Evolutionary conservation across 1,284 basidiomycete genomes (phyloP), one percentile per base, ranked within the genome.

Genomic region (Rhodotorula sp.): DNA sequence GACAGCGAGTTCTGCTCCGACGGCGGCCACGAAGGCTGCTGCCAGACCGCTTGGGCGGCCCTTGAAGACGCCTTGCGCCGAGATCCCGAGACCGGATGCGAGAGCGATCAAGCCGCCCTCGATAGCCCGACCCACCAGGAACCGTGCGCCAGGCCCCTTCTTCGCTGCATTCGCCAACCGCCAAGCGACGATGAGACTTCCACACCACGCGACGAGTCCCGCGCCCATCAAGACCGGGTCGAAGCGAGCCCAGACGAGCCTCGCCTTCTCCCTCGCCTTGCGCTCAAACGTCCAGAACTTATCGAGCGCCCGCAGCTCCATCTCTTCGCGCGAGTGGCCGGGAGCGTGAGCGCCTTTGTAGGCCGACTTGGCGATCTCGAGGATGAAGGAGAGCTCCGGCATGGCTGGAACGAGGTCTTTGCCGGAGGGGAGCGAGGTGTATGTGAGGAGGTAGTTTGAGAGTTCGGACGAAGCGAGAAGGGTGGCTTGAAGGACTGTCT

Each of bases 191-290:
- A 77, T 72, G 36, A 79, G 78, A 63, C 79, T 79, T 0, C 77
- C 76, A 27, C 79, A 76, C 82, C 82, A 80, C 44, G 85, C 77
- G 22, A 74, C 59, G 7, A 85, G 66, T 10, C 86, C 95, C 29
- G 89, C 81, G 5, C 80, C 80, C 83, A 99, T 98, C 19, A 91
- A 83, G 0, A 85, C 77, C 6, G 89, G 82, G 72, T 94, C 91
- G 82, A 99, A 99, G 77, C 91, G 91, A 0, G 96, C 95, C 96
- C 96, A 99, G 62, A 97, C 87, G 30, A 85, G 82, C 11, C 93
- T 88, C 75, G 72, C 71, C 57, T 67, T 69, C 19, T 67, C 53
- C 20, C 72, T 48, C 22, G 72, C 63, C 36, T 62, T 66, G 20
- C 71, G 56, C 47, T 61, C 71, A 39, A 67, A 73, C 19, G 30